Evolutionary conservation across 257 asterid genomes (phyloP).

Genomic region (Pogostemon cablin): DNA sequence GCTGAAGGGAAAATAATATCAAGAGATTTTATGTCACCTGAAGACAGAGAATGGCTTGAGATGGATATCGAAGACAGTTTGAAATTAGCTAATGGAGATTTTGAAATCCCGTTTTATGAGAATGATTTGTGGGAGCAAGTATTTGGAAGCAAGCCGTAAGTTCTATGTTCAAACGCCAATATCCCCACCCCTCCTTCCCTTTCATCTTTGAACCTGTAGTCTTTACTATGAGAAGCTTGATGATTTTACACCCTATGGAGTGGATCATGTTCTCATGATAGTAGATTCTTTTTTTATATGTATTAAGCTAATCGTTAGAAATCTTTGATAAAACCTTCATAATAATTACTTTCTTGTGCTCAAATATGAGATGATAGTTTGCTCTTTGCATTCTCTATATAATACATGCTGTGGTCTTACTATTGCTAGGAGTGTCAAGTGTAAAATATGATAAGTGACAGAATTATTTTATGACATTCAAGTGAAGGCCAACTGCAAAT

Average conservation of each 20-base stretch:
- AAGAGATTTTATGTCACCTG: slow-evolving; percentile 90
- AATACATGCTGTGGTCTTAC: neutral
- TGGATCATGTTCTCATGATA: slow-evolving; percentile 2
- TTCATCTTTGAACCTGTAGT: neutral
- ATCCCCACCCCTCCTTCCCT: neutral
- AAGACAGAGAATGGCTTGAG: slow-evolving; percentile 95
- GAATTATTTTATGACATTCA: neutral
- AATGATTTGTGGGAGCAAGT: slow-evolving; percentile 71
- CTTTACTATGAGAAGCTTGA: slow-evolving; percentile 13
- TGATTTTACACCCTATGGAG: neutral
- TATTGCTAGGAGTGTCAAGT: slow-evolving; percentile 1
- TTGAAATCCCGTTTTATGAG: slow-evolving; percentile 85
- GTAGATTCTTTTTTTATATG: slow-evolving; percentile 16
- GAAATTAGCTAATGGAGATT: slow-evolving; percentile 52
- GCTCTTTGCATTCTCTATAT: neutral
- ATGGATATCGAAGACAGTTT: slow-evolving; percentile 93
- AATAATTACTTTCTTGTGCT: neutral
- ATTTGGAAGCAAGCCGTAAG: slow-evolving; percentile 88
- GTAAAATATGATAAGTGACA: slow-evolving; percentile 12
- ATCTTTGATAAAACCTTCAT: neutral
- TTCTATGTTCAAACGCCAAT: slow-evolving; percentile 34
- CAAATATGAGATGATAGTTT: neutral
- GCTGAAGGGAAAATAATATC: slow-evolving; percentile 83
- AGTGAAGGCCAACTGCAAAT: neutral
- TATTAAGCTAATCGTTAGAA: neutral